A percentile compares a stretch with the other conserved stretches of the same genome.
phyloP scores from a whole-genome alignment of 352 stramenopile genomes.

The Pythium graminicola region DNA sequence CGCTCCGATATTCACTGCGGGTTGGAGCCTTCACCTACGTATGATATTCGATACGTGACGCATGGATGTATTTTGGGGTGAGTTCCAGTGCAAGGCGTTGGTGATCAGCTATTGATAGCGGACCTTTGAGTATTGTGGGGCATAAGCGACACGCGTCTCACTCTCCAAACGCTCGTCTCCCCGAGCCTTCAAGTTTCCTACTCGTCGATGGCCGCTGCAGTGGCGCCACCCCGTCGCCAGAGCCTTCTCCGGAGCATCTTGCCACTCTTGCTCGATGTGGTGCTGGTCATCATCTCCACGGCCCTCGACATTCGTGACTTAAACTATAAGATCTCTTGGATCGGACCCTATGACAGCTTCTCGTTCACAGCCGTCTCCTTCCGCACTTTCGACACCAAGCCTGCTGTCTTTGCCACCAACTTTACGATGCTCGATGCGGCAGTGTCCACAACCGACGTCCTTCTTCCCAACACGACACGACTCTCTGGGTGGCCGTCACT shows the following conservation, averaged over 20 bases:
- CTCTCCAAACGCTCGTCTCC: no score
- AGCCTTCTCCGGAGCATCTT: slow-evolving; percentile 3
- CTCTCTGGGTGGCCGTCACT: slow-evolving; percentile 32
- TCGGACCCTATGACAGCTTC: slow-evolving; percentile 40
- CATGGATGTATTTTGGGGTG: no score
- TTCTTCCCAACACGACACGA: slow-evolving; percentile 13
- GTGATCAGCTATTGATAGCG: no score
- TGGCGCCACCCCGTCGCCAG: background rate
- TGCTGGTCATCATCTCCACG: slow-evolving; percentile 17
- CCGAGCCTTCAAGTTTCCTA: no score
- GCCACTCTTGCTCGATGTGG: slow-evolving; percentile 17
- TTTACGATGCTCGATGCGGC: background rate
- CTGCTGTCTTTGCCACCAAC: background rate
- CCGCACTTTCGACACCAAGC: slow-evolving; percentile 12
- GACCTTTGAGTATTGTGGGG: no score
- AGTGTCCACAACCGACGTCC: slow-evolving; percentile 11
- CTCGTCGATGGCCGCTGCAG: no score
- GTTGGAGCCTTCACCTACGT: no score
- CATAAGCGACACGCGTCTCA: no score
- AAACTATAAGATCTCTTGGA: slow-evolving; percentile 49
- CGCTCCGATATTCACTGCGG: no score
- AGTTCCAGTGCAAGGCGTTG: no score
- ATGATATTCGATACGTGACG: no score
- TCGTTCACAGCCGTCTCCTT: slow-evolving; percentile 29
- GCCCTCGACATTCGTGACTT: slow-evolving; percentile 37